Base-by-base conservation (phyloP, 345 rosid genomes). In the Euphorbia peplus region DNA sequence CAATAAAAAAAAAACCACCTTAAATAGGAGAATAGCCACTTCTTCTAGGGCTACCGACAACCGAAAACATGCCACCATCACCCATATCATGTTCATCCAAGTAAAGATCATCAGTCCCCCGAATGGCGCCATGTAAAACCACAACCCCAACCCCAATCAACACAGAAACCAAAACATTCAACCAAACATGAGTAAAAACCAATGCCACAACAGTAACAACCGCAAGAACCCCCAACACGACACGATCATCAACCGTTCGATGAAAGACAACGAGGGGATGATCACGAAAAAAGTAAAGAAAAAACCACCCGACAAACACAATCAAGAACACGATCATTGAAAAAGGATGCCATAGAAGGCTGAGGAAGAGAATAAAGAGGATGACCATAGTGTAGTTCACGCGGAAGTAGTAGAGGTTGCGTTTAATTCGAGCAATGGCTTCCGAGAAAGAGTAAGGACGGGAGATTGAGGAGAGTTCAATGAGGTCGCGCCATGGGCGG, bases 291-390 rank as follows among this genome's bases (percentile, higher is more conserved):
- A 86, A 82, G 84, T 80, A 89, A 63, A 89, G 87, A 79, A 75
- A 85, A 77, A 76, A 70, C 95, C 95, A 87, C 26, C 82, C 95
- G 58, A 83, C 70, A 74, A 77, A 78, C 58, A 83, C 76, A 62
- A 75, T 52, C 30, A 89, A 50, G 79, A 82, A 87, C 13, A 84
- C 87, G 71, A 89, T 85, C 83, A 89, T 68, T 9, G 92, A 84
- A 71, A 82, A 4, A 1, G 95, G 95, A 57, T 89, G 87, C 92
- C 92, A 89, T 14, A 89, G 76, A 59, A 89, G 88, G 83, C 90
- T 85, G 54, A 82, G 68, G 75, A 89, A 87, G 63, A 89, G 82
- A 67, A 89, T 68, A 18, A 55, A 52, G 60, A 85, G 84, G 72
- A 73, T 63, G 67, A 81, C 48, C 80, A 84, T 76, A 14, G 92